A percentile compares a stretch with the other conserved stretches of the same genome.
These are phyloP conservation scores for Arabidopsis arenosa DNA, from an alignment of 345 rosid species.

Conservation along the genomic window DNA sequence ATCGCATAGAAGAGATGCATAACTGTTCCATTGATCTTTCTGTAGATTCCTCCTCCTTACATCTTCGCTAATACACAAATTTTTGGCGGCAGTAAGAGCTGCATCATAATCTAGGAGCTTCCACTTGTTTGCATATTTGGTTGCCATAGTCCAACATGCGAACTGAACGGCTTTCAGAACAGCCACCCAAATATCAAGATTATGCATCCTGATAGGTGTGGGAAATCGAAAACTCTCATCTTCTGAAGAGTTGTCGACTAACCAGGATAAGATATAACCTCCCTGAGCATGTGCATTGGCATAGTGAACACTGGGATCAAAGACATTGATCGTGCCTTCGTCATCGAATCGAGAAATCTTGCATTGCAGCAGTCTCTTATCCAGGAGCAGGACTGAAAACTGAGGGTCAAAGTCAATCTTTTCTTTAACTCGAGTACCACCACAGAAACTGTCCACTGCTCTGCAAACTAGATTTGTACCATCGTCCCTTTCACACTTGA, in stretches of 20 bases:
- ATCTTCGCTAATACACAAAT: slow-evolving; percentile 6
- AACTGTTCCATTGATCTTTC: not conserved
- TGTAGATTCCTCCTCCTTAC: not conserved
- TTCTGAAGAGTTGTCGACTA: not conserved
- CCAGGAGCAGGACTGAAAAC: slow-evolving; percentile 20
- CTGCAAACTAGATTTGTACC: slow-evolving; percentile 5
- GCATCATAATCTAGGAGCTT: not conserved
- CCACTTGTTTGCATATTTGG: not conserved
- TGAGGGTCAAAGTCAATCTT: slow-evolving; percentile 15
- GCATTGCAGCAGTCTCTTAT: slow-evolving; percentile 19
- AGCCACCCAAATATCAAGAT: slow-evolving; percentile 30
- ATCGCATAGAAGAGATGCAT: slow-evolving; percentile 3
- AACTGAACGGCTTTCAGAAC: slow-evolving; percentile 4
- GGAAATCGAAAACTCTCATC: not conserved
- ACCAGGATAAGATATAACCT: slow-evolving; percentile 10
- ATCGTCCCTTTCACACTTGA: slow-evolving; percentile 8
- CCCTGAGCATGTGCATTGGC: slow-evolving; percentile 22
- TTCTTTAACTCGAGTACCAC: slow-evolving; percentile 20
- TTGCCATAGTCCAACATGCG: not conserved
- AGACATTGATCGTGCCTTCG: slow-evolving; percentile 1
- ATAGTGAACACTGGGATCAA: not conserved
- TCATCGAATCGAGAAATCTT: slow-evolving; percentile 8
- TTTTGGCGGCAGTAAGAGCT: not conserved
- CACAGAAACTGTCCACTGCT: slow-evolving; percentile 3
- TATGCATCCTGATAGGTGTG: slow-evolving; percentile 1